Conservation (phyloP, 2,329 filamentous ascomycete species). For the Triangularia setosa region DNA sequence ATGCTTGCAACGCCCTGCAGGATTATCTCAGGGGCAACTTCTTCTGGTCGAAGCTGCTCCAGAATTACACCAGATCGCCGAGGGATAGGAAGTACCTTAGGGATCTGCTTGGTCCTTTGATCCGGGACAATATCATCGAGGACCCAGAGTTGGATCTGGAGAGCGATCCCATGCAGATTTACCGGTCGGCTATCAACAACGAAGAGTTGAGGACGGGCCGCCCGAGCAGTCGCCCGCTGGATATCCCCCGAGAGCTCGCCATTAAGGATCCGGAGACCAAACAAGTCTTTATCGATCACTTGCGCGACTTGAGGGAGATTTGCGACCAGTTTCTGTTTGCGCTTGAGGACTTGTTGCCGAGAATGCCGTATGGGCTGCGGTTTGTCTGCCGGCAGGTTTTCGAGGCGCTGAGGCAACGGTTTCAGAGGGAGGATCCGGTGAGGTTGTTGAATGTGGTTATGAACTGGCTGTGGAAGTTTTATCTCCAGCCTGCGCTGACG, state of each 20-base stretch:
- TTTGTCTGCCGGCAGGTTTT: conserved; percentile 86
- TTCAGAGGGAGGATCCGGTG: conserved; percentile 73
- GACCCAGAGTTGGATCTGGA: conserved; percentile 88
- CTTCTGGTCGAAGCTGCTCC: conserved; percentile 86
- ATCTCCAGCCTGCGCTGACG: conserved; percentile 84
- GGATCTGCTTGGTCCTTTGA: conserved; percentile 76
- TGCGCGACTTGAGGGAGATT: conserved; percentile 91
- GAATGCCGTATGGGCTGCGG: conserved; percentile 89
- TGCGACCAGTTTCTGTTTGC: conserved; percentile 83
- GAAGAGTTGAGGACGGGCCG: conserved; percentile 90
- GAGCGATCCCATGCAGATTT: conserved; percentile 96
- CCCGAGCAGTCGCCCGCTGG: conserved; percentile 73
- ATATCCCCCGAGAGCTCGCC: conserved; percentile 87
- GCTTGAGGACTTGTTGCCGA: conserved; percentile 76
- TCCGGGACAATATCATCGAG: conserved; percentile 89
- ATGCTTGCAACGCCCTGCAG: conserved; percentile 66
- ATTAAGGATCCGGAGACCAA: conserved; percentile 93
- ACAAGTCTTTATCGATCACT: conserved; percentile 86
- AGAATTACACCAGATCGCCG: conserved; percentile 85
- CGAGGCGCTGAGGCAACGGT: conserved; percentile 70
- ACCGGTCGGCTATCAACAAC: conserved; percentile 91
- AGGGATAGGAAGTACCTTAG: conserved; percentile 89
- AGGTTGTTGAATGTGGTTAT: conserved; percentile 78
- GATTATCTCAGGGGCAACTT: conserved; percentile 87
- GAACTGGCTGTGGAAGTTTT: conserved; percentile 91